Conservation (phyloP, 2,329 filamentous ascomycete species). For the Parastagonospora nodorum region DNA sequence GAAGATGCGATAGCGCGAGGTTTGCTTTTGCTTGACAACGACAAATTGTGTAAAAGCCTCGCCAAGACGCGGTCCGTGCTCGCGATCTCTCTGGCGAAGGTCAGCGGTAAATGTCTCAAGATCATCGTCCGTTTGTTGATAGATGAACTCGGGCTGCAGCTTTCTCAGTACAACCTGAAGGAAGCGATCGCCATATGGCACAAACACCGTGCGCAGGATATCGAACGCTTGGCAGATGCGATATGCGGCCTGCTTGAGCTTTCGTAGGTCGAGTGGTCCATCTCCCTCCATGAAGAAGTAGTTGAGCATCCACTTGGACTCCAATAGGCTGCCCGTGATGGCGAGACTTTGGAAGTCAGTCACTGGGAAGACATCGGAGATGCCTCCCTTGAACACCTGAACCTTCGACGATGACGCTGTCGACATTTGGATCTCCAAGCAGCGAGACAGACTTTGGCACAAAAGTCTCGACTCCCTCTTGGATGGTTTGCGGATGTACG, state of each 20-base stretch:
- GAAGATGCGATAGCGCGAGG: constrained; percentile 35
- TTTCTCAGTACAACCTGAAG: constrained; percentile 40
- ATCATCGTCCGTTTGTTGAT: constrained; percentile 36
- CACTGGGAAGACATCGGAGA: constrained; percentile 39
- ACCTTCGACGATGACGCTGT: constrained; percentile 43
- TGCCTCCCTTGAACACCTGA: constrained; percentile 42
- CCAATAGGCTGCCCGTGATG: constrained; percentile 40
- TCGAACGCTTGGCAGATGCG: constrained; percentile 41
- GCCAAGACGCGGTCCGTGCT: constrained; percentile 35
- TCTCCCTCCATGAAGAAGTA: constrained; percentile 41
- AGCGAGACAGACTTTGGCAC: constrained; percentile 33
- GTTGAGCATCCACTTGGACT: constrained; percentile 44
- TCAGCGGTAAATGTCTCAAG: constrained; percentile 35
- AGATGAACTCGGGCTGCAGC: constrained; percentile 38
- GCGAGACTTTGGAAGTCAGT: constrained; percentile 43
- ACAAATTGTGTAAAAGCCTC: constrained; percentile 40
- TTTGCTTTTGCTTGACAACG: constrained; percentile 37
- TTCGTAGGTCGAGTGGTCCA: constrained; percentile 37
- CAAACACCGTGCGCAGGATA: constrained; percentile 43
- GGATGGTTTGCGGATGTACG: constrained; percentile 30
- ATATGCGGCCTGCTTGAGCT: constrained; percentile 37
- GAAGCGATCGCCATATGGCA: constrained; percentile 41
- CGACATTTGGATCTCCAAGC: constrained; percentile 40
- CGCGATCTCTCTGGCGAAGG: constrained; percentile 35
- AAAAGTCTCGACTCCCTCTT: constrained; percentile 24